Percentiles rank a stretch among this genome's conserved stretches.
phyloP scores from a whole-genome alignment of 2,329 filamentous ascomycete species.

The Curvularia lunata region DNA sequence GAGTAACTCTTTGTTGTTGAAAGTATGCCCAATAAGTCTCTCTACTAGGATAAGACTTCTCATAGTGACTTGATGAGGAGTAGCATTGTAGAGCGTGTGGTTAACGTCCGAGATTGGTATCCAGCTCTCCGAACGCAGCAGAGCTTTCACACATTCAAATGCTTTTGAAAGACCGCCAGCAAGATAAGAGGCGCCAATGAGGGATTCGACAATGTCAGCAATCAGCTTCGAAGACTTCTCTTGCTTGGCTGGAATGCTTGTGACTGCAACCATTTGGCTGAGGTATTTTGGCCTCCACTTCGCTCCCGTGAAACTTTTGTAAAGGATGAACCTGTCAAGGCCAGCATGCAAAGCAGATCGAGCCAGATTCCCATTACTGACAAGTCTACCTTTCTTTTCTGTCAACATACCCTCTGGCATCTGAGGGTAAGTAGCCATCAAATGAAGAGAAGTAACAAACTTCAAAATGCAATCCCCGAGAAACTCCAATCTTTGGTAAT shows the following conservation, averaged over 20 bases:
- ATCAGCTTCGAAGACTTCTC: conserved; percentile 75
- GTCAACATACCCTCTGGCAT: conserved; percentile 82
- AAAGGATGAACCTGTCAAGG: conserved; percentile 76
- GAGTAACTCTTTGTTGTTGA: conserved; percentile 70
- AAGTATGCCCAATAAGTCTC: conserved; percentile 71
- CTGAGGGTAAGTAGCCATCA: conserved; percentile 64
- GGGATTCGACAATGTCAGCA: conserved; percentile 85
- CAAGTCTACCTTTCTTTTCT: conserved; percentile 68
- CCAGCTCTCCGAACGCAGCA: conserved; percentile 68
- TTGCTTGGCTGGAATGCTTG: conserved; percentile 35
- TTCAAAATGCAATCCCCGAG: conserved; percentile 87
- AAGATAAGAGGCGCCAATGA: conserved; percentile 77
- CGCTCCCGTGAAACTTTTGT: conserved; percentile 67
- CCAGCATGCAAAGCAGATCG: conserved; percentile 67
- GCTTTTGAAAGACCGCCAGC: conserved; percentile 72
- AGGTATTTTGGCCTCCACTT: conserved; percentile 76
- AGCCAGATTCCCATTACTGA: conserved; percentile 77
- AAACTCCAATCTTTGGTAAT: conserved; percentile 88
- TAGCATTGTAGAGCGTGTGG: conserved; percentile 34
- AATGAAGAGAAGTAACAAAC: conserved; percentile 69
- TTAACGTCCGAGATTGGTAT: conserved; percentile 31
- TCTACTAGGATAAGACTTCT: conserved; percentile 59
- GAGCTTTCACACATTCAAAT: conserved; percentile 63
- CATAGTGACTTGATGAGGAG: conserved; percentile 17
- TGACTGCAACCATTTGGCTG: conserved; percentile 47